A percentile compares a stretch with the other conserved stretches of the same genome.
Evolutionary conservation across 2,329 filamentous ascomycete genomes (phyloP).

Genomic region (Dactylellina cionopaga): DNA sequence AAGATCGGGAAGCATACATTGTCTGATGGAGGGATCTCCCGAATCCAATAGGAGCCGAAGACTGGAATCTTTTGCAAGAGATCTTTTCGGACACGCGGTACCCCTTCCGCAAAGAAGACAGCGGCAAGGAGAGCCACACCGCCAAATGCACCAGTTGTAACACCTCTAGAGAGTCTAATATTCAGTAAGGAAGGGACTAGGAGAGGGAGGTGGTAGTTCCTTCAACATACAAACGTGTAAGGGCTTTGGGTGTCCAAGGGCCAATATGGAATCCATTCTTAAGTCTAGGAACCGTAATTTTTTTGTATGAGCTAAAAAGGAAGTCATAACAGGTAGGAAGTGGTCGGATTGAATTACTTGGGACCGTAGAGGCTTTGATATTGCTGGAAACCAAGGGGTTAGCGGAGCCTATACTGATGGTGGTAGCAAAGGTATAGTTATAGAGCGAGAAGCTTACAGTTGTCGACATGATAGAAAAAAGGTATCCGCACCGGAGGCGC

Average conservation of each 20-base stretch:
- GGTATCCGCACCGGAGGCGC: neutral
- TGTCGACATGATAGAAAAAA: constrained; percentile 7
- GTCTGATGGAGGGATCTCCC: constrained; percentile 56
- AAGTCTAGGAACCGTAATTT: constrained; percentile 42
- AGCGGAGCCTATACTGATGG: too few relatives aligned
- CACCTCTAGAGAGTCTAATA: constrained; percentile 39
- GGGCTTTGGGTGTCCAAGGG: constrained; percentile 53
- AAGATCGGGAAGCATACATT: constrained; percentile 49
- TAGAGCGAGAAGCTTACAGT: neutral
- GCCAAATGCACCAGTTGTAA: constrained; percentile 54
- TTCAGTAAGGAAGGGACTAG: neutral
- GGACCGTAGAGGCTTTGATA: constrained; percentile 54
- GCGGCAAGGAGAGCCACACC: constrained; percentile 54
- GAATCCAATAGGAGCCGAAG: constrained; percentile 55
- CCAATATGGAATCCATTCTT: constrained; percentile 52
- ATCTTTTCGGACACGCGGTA: constrained; percentile 56
- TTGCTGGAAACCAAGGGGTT: neutral
- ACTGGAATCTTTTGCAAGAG: constrained; percentile 56
- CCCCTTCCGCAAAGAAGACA: constrained; percentile 55
- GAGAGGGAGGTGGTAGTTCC: neutral
- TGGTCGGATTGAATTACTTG: constrained; percentile 52
- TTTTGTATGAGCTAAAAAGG: neutral
- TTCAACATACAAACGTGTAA: constrained; percentile 52
- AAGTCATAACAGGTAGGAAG: neutral
- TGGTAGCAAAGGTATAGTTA: neutral